phyloP scores from a whole-genome alignment of 371 early-diverging fungal genomes.

The Caulochytrium protostelioides region DNA sequence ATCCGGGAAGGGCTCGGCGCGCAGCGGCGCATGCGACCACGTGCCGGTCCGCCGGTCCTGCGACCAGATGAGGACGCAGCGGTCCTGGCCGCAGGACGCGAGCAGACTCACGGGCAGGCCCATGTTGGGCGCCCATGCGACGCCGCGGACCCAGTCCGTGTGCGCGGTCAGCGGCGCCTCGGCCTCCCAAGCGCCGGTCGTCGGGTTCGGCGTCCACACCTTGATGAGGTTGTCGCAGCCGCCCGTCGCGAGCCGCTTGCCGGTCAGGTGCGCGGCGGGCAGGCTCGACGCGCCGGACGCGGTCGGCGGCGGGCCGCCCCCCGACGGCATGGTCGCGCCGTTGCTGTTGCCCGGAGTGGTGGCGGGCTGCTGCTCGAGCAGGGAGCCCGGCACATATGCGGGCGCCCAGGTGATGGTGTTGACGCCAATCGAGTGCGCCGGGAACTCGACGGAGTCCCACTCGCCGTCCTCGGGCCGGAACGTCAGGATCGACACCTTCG shows the following conservation, averaged over 20 bases:
- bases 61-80: conserved; percentile 85
- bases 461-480: conserved; percentile 49
- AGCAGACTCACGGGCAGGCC: conserved; percentile 72
- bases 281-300: conserved; percentile 17
- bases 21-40: conserved; percentile 51
- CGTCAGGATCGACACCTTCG: conserved; percentile 68
- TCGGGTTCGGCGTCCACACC: conserved; percentile 72
- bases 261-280: conserved; percentile 11
- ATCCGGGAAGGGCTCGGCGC: conserved; percentile 69
- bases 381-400: conserved; percentile 54
- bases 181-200: conserved; percentile 32
- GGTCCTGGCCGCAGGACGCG: conserved; percentile 68
- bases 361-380: conserved; percentile 29
- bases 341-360: neutral
- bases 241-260: conserved; percentile 69
- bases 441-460: conserved; percentile 44
- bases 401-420: conserved; percentile 93
- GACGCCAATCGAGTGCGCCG: conserved; percentile 77
- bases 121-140: conserved; percentile 86
- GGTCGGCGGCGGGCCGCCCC: no score
- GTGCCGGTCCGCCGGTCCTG: conserved; percentile 38
- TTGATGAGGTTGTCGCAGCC: conserved; percentile 92
- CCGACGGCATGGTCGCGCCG: neutral
- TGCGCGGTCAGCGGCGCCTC: conserved; percentile 72
- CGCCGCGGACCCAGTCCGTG: conserved; percentile 95